Conservation (phyloP, 192 early-diverging fungal genomes). For the Endogone sp. region DNA sequence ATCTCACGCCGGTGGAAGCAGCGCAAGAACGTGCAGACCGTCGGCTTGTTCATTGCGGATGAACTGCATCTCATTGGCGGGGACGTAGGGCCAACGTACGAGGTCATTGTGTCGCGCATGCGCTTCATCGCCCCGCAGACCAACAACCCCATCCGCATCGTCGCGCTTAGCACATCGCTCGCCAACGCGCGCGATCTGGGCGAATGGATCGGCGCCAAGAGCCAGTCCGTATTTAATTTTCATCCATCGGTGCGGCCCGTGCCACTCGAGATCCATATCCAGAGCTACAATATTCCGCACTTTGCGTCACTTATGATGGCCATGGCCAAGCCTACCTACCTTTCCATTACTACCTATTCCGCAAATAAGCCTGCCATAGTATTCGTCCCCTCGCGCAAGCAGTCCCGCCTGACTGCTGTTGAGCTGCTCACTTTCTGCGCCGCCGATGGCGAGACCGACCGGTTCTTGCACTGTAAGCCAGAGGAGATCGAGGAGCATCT, state of each 20-base stretch:
- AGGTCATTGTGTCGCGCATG: slow-evolving; percentile 93
- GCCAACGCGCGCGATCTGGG: slow-evolving; percentile 98
- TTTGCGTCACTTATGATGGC: slow-evolving; percentile 96
- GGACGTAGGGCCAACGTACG: slow-evolving; percentile 85
- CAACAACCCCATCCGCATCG: slow-evolving; percentile 82
- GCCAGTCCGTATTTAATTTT: slow-evolving; percentile 88
- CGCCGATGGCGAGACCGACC: slow-evolving; percentile 69
- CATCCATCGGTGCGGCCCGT: slow-evolving; percentile 89
- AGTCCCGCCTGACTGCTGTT: slow-evolving; percentile 80
- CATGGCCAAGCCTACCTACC: slow-evolving; percentile 83
- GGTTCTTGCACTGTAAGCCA: slow-evolving; percentile 68
- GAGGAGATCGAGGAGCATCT: slow-evolving; percentile 59
- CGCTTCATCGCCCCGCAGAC: slow-evolving; percentile 83
- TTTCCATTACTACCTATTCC: slow-evolving; percentile 64
- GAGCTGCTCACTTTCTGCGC: slow-evolving; percentile 80
- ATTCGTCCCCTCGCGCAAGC: slow-evolving; percentile 89
- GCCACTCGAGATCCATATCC: slow-evolving; percentile 94
- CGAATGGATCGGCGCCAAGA: slow-evolving; percentile 90
- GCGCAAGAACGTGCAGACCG: slow-evolving; percentile 86
- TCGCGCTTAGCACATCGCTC: slow-evolving; percentile 84
- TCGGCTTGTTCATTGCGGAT: slow-evolving; percentile 88
- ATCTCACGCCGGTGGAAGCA: slow-evolving; percentile 95
- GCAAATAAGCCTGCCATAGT: slow-evolving; percentile 74
- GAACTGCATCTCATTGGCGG: slow-evolving; percentile 94
- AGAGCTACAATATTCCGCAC: slow-evolving; percentile 87